Evolutionary conservation across 2,329 filamentous ascomycete species (phyloP).

Genomic region (Metarhizium humberi): DNA sequence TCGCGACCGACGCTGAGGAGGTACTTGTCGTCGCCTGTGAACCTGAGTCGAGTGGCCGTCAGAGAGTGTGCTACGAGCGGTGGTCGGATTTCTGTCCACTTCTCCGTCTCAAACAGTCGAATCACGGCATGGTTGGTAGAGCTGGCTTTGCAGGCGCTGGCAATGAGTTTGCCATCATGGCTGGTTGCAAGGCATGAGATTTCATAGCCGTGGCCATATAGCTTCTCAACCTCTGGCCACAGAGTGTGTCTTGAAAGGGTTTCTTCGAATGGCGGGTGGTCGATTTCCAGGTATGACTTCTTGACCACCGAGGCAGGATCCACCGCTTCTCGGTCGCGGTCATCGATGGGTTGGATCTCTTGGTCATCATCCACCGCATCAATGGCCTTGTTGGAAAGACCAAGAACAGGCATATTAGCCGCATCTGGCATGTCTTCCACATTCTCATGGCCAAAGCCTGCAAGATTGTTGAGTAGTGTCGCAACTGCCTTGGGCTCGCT

Average conservation of each 20-base stretch:
- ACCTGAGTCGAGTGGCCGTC: conserved; percentile 74
- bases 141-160: conserved; percentile 87
- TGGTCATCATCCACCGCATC: conserved; percentile 43
- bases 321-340: conserved; percentile 42
- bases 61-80: conserved; percentile 77
- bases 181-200: conserved; percentile 79
- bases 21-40: conserved; percentile 63
- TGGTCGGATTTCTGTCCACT: conserved; percentile 82
- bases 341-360: conserved; percentile 33
- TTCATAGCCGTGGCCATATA: conserved; percentile 97
- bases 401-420: conserved; percentile 89
- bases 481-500: conserved; percentile 80
- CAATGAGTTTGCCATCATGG: conserved; percentile 65
- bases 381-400: conserved; percentile 91
- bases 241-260: conserved; percentile 81
- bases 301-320: conserved; percentile 47
- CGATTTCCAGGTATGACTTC: conserved; percentile 53
- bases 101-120: conserved; percentile 74
- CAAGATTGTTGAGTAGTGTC: conserved; percentile 58
- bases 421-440: conserved; percentile 62
- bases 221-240: conserved; percentile 92
- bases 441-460: conserved; percentile 41
- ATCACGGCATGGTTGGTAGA: conserved; percentile 93
- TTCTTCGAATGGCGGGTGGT: conserved; percentile 80
- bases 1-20: conserved; percentile 87